Percentiles rank a stretch among this genome's conserved stretches.
These are phyloP conservation scores for Lepidium aucheri DNA, from an alignment of 345 rosid genomes.

Conservation along the genomic window DNA sequence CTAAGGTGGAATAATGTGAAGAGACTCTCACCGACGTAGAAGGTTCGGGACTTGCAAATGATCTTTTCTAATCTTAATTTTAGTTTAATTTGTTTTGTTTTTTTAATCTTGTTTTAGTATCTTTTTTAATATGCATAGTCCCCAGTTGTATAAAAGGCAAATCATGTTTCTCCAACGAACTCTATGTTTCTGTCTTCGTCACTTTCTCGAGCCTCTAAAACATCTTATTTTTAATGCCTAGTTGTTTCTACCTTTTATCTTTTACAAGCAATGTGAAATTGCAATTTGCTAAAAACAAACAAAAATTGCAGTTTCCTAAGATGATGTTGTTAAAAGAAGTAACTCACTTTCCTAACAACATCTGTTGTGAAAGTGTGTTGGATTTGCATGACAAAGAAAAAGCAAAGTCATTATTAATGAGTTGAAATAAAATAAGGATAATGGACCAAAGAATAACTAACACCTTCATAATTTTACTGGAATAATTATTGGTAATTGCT, in stretches of 20 bases:
- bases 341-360: neutral
- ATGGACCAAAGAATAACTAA: neutral
- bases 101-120: neutral
- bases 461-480: neutral
- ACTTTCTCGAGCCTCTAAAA: conserved; percentile 20
- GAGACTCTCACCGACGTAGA: conserved; percentile 15
- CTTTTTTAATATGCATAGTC: conserved; percentile 15
- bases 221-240: neutral
- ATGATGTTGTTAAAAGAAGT: neutral
- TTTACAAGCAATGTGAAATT: conserved; percentile 4
- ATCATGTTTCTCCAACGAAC: conserved; percentile 16
- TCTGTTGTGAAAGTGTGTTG: no score
- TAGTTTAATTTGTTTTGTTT: neutral
- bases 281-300: no score
- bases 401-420: no score
- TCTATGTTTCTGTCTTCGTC: conserved; percentile 6
- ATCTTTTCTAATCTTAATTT: conserved; percentile 15
- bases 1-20: no score
- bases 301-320: neutral
- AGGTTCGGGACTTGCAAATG: conserved; percentile 14
- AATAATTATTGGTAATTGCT: neutral
- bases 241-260: conserved; percentile 14
- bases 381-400: conserved; percentile 15
- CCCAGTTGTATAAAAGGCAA: conserved; percentile 22
- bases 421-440: neutral